Evolutionary conservation across 2,329 filamentous ascomycete species (phyloP), one percentile per base, ranked within the genome.

Genomic region (Diplocarpon rosae): DNA sequence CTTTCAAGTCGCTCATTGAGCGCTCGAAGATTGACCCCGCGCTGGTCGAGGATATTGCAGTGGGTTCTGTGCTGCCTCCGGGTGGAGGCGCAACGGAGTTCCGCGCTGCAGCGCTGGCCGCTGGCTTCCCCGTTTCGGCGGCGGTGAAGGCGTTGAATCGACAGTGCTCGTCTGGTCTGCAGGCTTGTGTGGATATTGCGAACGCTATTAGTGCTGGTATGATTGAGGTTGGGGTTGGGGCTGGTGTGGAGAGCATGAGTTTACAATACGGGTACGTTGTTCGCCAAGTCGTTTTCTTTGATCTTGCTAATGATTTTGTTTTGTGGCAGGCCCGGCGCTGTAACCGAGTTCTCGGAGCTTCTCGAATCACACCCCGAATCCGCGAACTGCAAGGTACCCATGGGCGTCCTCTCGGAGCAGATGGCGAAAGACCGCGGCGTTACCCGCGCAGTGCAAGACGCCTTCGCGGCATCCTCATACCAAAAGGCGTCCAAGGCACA

Each of bases 81-180:
- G 92, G 92, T 50, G 92, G 88, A 56, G 92, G 90, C 55, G 92
- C 92, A 16, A 96, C 92, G 37, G 92, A 96, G 70, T 95, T 95
- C 80, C 83, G 92, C 54, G 92, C 88, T 48, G 92, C 92, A 30
- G 82, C 83, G 43, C 73, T 96, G 46, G 86, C 87, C 6, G 92
- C 92, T 39, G 92, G 92, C 37, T 93, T 96, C 71, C 85, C 92
- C 35, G 83, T 85, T 58, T 74, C 78, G 14, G 78, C 88, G 5
- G 83, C 88, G n/a, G 84, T 94, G 46, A 87, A 85, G 68, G 80
- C 80, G 47, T 69, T 95, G 64, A 98, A 96, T 75, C 74, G 92
- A 59, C 90, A 96, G 70, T 98, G 92, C 71, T 93, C 85, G 12
- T 89, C 83, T 32, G 90, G 92, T 43, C 76, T 96, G 27, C 88